Conservation (phyloP, 139 green algal genomes). For the Mesotaenium endlicherianum region DNA sequence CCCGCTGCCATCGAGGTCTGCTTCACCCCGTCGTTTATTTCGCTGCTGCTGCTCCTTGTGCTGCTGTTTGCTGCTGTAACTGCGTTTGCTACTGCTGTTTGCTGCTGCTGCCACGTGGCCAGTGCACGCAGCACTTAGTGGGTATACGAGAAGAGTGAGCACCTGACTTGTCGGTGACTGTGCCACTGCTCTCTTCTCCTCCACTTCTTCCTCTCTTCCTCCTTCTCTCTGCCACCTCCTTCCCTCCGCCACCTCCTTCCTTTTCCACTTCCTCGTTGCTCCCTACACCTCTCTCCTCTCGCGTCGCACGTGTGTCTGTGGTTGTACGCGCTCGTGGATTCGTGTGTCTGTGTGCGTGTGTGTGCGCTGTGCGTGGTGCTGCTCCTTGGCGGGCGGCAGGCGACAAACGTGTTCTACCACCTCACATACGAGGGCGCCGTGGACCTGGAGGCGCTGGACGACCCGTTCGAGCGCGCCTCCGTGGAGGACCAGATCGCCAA, state of each 20-base stretch:
- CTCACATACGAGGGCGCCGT: conserved; percentile 60
- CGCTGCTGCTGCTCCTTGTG: no score
- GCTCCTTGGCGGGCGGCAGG: conserved; percentile 28
- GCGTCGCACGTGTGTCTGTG: neutral
- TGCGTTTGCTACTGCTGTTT: no score
- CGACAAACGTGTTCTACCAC: conserved; percentile 63
- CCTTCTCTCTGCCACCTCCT: neutral
- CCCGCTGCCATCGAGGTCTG: neutral
- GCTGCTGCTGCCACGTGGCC: no score
- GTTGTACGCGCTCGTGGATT: neutral
- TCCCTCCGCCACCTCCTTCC: neutral
- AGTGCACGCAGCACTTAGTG: no score
- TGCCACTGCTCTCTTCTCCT: neutral
- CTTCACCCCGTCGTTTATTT: no score
- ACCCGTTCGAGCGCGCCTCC: conserved; percentile 34
- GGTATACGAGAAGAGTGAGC: no score
- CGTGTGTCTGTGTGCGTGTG: neutral
- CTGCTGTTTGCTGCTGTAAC: no score
- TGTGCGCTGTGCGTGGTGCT: neutral
- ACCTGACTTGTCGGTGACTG: neutral
- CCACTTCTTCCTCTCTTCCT: neutral
- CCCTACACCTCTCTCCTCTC: neutral
- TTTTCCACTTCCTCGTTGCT: neutral
- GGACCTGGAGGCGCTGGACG: conserved; percentile 46
- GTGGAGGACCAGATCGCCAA: conserved; percentile 50